Percentiles rank a stretch among this genome's conserved stretches.
Conservation (phyloP, 495 filamentous ascomycete species). For the Penicilliopsis zonata region DNA sequence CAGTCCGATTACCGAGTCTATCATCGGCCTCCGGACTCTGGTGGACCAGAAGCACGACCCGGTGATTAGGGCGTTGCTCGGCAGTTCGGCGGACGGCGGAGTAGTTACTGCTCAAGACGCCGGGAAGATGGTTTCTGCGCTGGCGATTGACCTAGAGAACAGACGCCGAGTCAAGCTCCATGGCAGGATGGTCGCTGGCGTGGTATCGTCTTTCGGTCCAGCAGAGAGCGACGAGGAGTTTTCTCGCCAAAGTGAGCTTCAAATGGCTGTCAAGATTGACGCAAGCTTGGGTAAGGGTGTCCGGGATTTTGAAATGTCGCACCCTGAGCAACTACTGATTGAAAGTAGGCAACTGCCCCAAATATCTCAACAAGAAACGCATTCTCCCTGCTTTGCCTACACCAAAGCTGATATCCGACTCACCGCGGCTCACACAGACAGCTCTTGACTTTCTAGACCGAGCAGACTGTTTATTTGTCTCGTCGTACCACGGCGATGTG, state of each 20-base stretch:
- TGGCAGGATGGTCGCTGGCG: constrained; percentile 50
- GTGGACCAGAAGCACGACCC: constrained; percentile 53
- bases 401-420: constrained; percentile 39
- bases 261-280: constrained; percentile 53
- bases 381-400: constrained; percentile 40
- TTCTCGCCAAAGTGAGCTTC: constrained; percentile 42
- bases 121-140: constrained; percentile 41
- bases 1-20: constrained; percentile 37
- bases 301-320: no score
- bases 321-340: no score
- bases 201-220: constrained; percentile 16
- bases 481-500: constrained; percentile 41
- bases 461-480: constrained; percentile 69
- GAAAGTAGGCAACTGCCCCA: constrained; percentile 63
- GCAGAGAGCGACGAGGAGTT: no score
- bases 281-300: constrained; percentile 46
- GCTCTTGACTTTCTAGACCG: constrained; percentile 48
- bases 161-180: constrained; percentile 55
- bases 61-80: constrained; percentile 43
- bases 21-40: constrained; percentile 46
- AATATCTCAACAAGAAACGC: constrained; percentile 66
- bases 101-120: constrained; percentile 15
- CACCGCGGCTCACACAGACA: constrained; percentile 22
- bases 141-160: constrained; percentile 56
- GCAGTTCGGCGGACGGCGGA: constrained; percentile 22